phyloP scores from a whole-genome alignment of 1,139 yeast species.

The Suhomyces ambrosiae region DNA sequence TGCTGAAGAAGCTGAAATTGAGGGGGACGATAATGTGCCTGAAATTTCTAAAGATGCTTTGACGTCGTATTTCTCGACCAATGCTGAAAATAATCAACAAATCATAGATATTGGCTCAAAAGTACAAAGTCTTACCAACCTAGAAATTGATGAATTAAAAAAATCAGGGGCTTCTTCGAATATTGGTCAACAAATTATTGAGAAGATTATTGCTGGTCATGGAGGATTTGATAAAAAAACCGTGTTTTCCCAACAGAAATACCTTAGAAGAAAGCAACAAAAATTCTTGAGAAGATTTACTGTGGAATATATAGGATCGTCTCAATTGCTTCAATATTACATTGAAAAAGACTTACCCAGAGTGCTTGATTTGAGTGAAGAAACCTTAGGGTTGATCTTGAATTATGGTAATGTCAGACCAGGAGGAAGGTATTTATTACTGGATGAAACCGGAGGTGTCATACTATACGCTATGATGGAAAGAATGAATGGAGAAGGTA shows the following conservation, averaged over 20 bases:
- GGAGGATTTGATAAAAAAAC: slow-evolving; percentile 89
- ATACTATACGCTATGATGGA: slow-evolving; percentile 83
- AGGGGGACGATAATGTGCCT: slow-evolving; percentile 23
- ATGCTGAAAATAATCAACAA: slow-evolving; percentile 68
- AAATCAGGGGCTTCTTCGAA: slow-evolving; percentile 60
- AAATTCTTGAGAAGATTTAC: slow-evolving; percentile 87
- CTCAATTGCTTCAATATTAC: slow-evolving; percentile 73
- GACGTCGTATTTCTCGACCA: slow-evolving; percentile 43
- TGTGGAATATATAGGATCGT: slow-evolving; percentile 74
- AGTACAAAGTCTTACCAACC: slow-evolving; percentile 71
- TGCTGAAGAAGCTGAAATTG: slow-evolving; percentile 20
- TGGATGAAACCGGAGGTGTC: slow-evolving; percentile 92
- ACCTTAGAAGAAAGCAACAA: slow-evolving; percentile 85
- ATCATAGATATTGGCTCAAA: slow-evolving; percentile 73
- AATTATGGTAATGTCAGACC: slow-evolving; percentile 81
- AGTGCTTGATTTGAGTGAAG: slow-evolving; percentile 82
- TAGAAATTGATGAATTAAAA: slow-evolving; percentile 81
- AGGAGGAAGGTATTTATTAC: slow-evolving; percentile 83
- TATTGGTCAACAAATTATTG: slow-evolving; percentile 80
- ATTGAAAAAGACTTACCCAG: slow-evolving; percentile 71
- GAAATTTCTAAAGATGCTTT: slow-evolving; percentile 41
- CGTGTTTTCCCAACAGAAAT: slow-evolving; percentile 86
- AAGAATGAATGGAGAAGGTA: slow-evolving; percentile 83
- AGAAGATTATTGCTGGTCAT: slow-evolving; percentile 80
- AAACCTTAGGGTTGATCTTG: slow-evolving; percentile 74